Evolutionary conservation across 805 yeast species (phyloP), one percentile per base, ranked within the genome.

Genomic region (Nakazawaea molendinolei): DNA sequence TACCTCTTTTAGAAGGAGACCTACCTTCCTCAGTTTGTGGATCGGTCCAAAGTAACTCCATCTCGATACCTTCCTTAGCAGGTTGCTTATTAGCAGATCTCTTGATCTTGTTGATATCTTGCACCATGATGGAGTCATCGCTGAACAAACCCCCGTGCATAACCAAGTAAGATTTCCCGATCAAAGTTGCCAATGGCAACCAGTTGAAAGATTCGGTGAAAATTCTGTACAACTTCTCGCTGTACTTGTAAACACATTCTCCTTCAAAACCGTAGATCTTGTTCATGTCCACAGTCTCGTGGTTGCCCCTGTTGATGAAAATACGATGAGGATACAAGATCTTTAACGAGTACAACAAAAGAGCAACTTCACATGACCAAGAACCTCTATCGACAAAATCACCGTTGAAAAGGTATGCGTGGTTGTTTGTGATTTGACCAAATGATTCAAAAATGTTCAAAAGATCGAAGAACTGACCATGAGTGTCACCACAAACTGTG

Each of bases 341-440:
- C 60, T 92, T 92, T 57, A 85, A 71, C 9, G 79, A 69, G 55
- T 84, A 87, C 28, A 86, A 68, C 21, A 82, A 65, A 31, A 92
- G 61, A 2, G 96, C 96, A 31, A 92, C 95, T 55, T 92, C 98
- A 53, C 95, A 85, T 4, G 97, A 86, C 97, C 98, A 90, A 13
- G 95, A 84, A 5, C 98, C 98, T 52, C 98, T 71, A 56, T 92
- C 98, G 4, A 92, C 98, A 60, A 92, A 90, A 60, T 92, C 98
- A 29, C 98, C 98, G 52, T 92, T 92, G 65, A 92, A 90, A 32
- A 92, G 60, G 53, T 85, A 92, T 4, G 77, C 69, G 54, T 89
- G 97, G 3, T 62, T 58, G 3, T 68, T 63, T 4, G 67, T 52
- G 0, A 90, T 94, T 47, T 67, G 60, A 12, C 97, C 97, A 52